A percentile compares a stretch with the other conserved stretches of the same genome.
These are phyloP conservation scores for Talaromyces rugulosus DNA, from an alignment of 2,329 filamentous ascomycete genomes.

Conservation along the genomic window DNA sequence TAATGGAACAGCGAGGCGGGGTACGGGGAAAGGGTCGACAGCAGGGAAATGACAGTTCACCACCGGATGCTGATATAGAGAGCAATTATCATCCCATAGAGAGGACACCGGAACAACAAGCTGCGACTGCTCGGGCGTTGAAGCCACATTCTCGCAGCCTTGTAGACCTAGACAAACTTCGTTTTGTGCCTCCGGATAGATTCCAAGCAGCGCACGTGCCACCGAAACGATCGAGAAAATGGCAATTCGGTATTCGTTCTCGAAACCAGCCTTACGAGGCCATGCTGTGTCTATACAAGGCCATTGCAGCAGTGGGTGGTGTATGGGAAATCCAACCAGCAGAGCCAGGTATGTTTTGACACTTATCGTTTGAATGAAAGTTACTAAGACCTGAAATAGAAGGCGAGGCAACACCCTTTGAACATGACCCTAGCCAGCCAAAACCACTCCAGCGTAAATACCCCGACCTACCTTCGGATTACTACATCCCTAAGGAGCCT, in stretches of 20 bases:
- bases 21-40: constrained; percentile 30
- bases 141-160: constrained; percentile 79
- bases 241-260: constrained; percentile 97
- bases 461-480: constrained; percentile 51
- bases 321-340: constrained; percentile 67
- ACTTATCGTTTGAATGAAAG: neutral
- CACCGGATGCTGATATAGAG: constrained; percentile 19
- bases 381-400: constrained; percentile 12
- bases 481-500: constrained; percentile 84
- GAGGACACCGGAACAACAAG: constrained; percentile 63
- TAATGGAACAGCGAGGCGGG: constrained; percentile 61
- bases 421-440: constrained; percentile 30
- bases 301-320: constrained; percentile 79
- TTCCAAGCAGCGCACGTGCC: constrained; percentile 44
- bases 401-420: constrained; percentile 18
- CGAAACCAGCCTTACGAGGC: constrained; percentile 93
- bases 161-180: constrained; percentile 60
- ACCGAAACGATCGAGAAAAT: constrained; percentile 70
- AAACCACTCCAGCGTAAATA: constrained; percentile 41
- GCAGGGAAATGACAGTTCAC: constrained; percentile 42
- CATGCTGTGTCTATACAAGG: constrained; percentile 91
- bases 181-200: constrained; percentile 52
- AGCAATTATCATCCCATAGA: constrained; percentile 20
- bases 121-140: constrained; percentile 72
- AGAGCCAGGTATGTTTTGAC: constrained; percentile 31